Evolutionary conservation across 1,284 basidiomycete genomes (phyloP).

Genomic region (Ganoderma lingzhi): DNA sequence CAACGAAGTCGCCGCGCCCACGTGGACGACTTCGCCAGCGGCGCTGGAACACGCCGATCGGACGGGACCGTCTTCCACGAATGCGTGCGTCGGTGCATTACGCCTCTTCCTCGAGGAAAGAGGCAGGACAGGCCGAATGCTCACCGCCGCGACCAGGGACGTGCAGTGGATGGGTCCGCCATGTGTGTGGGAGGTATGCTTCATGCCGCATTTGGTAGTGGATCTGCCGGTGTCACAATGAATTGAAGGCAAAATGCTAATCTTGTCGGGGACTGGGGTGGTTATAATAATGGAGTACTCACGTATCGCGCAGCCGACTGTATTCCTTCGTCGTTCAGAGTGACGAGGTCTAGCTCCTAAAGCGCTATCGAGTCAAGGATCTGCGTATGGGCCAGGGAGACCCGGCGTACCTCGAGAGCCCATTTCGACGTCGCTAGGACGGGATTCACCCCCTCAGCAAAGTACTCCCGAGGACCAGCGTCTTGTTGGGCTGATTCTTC

Average conservation of each 20-base stretch:
- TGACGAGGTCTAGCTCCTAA: slow-evolving; percentile 18
- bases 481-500: not conserved
- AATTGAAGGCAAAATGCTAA: not conserved
- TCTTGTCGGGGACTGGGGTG: not conserved
- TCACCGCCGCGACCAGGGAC: slow-evolving; percentile 39
- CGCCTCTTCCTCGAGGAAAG: no score
- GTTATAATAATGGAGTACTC: not conserved
- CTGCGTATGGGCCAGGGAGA: not conserved
- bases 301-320: slow-evolving; percentile 25
- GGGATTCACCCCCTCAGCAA: slow-evolving; percentile 20
- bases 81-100: no score
- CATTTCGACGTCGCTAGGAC: slow-evolving; percentile 23
- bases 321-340: slow-evolving; percentile 22
- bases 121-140: no score
- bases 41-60: no score
- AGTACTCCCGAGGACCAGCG: not conserved
- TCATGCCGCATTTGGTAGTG: slow-evolving; percentile 61
- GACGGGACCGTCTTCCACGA: no score
- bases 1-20: no score
- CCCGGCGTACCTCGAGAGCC: slow-evolving; percentile 19
- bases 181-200: slow-evolving; percentile 77
- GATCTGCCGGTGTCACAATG: slow-evolving; percentile 54
- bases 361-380: not conserved
- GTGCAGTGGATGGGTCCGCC: slow-evolving; percentile 81
- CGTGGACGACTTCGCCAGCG: no score